Evolutionary conservation across 1,284 basidiomycete species (phyloP).

Genomic region (Ustilago hordei): DNA sequence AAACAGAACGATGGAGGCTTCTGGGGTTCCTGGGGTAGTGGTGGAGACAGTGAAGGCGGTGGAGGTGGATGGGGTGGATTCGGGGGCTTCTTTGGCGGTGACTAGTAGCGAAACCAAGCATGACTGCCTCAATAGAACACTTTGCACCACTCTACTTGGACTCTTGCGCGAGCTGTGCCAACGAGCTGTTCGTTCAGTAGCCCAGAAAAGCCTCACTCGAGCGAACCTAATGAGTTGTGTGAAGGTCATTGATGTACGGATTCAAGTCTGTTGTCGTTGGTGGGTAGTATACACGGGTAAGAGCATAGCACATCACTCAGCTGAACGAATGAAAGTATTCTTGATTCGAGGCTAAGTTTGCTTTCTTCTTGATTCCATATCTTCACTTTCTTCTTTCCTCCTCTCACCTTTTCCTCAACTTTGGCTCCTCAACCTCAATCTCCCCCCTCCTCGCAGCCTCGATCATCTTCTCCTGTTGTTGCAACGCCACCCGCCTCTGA

Average conservation of each 20-base stretch:
- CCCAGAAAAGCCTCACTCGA: too few species aligned
- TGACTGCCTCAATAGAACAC: not conserved
- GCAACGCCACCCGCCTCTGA: constrained; percentile 26
- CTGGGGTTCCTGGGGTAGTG: constrained; percentile 28
- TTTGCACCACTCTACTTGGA: not conserved
- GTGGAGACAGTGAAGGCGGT: constrained; percentile 14
- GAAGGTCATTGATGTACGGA: not conserved
- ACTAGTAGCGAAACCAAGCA: constrained; percentile 12
- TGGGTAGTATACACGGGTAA: constrained; percentile 32
- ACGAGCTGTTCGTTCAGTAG: too few species aligned
- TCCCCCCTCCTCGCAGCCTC: constrained; percentile 5
- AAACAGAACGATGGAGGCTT: constrained; percentile 21
- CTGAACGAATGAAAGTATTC: not conserved
- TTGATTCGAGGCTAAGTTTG: not conserved
- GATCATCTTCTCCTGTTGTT: constrained; percentile 30
- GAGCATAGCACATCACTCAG: not conserved
- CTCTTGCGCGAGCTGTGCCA: not conserved
- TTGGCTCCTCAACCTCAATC: constrained; percentile 17
- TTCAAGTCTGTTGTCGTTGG: not conserved
- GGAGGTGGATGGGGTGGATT: constrained; percentile 44
- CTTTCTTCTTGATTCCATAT: not conserved
- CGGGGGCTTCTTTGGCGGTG: constrained; percentile 51
- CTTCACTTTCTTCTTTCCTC: not conserved
- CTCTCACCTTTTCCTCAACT: not conserved
- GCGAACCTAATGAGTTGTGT: not conserved